A percentile compares a stretch with the other conserved stretches of the same genome.
Evolutionary conservation across 2,329 filamentous ascomycete species (phyloP).

Genomic region (Pestalotiopsis sp.): DNA sequence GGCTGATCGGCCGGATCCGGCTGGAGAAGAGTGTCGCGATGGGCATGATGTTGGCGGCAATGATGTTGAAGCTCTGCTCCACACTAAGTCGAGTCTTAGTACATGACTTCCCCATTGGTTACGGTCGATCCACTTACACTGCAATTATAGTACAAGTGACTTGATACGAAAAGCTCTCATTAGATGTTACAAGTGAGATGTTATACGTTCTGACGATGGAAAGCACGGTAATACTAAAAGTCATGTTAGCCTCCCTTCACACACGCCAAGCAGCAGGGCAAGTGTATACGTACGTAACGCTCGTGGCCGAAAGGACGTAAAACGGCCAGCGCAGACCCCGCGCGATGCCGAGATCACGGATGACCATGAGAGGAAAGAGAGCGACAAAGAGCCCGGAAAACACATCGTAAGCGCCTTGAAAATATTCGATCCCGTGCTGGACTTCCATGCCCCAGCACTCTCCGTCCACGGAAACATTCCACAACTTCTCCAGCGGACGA

Average conservation of each 20-base stretch:
- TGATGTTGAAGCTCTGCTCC: slow-evolving; percentile 39
- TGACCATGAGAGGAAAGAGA: slow-evolving; percentile 34
- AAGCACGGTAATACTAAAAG: slow-evolving; percentile 35
- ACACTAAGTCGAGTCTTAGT: slow-evolving; percentile 22
- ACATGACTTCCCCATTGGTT: neutral
- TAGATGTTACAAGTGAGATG: slow-evolving; percentile 29
- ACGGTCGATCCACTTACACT: slow-evolving; percentile 23
- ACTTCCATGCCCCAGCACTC: slow-evolving; percentile 34
- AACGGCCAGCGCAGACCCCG: slow-evolving; percentile 36
- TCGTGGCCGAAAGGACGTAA: slow-evolving; percentile 32
- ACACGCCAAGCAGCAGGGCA: too few relatives aligned
- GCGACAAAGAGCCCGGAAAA: slow-evolving; percentile 39
- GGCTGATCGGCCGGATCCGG: slow-evolving; percentile 21
- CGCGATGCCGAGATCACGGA: slow-evolving; percentile 30
- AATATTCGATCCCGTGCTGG: slow-evolving; percentile 36
- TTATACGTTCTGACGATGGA: slow-evolving; percentile 37
- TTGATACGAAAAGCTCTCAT: slow-evolving; percentile 30
- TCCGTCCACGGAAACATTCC: slow-evolving; percentile 32
- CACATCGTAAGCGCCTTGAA: slow-evolving; percentile 39
- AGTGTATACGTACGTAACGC: slow-evolving; percentile 31
- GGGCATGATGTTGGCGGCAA: slow-evolving; percentile 38
- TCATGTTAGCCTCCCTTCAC: too few relatives aligned
- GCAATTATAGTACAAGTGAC: slow-evolving; percentile 35
- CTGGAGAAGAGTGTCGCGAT: slow-evolving; percentile 33
- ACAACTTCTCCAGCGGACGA: slow-evolving; percentile 38